These are phyloP conservation scores for Crithidia mellificae DNA, from an alignment of 208 protist genomes.

Conservation along the genomic window DNA sequence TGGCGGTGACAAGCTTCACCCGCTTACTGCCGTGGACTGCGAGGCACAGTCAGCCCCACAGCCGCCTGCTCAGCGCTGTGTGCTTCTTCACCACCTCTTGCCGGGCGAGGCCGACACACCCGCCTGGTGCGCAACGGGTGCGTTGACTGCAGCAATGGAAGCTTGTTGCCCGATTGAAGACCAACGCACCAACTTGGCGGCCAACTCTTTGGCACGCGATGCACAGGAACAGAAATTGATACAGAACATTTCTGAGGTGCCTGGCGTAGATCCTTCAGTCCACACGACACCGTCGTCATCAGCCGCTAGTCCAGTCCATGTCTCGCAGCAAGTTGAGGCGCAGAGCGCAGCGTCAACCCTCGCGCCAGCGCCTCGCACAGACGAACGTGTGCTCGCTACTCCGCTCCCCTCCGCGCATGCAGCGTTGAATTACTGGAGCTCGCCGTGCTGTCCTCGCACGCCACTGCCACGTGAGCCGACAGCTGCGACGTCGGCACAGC, in stretches of 20 bases:
- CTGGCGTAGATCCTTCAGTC: too few relatives aligned
- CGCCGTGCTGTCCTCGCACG: constrained; percentile 5
- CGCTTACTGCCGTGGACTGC: constrained; percentile 2
- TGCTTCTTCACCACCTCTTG: neutral
- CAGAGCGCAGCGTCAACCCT: neutral
- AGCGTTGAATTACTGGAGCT: constrained; percentile 26
- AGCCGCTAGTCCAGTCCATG: too few relatives aligned
- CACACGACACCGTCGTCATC: neutral
- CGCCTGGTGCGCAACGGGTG: neutral
- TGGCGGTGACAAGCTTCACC: neutral
- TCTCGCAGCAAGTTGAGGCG: too few relatives aligned
- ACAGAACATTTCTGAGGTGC: too few relatives aligned
- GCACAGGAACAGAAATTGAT: too few relatives aligned
- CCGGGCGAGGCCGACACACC: neutral
- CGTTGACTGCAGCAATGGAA: neutral
- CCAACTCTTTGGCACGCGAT: too few relatives aligned
- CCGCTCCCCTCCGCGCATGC: neutral
- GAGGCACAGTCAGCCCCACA: neutral
- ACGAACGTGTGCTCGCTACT: neutral
- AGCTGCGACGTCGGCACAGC: too few relatives aligned
- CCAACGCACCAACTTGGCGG: too few relatives aligned
- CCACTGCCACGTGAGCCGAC: too few relatives aligned
- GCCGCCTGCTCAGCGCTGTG: constrained; percentile 3
- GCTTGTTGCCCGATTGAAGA: neutral
- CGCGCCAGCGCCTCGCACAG: neutral